These are phyloP conservation scores for Pichia sp. DNA, from an alignment of 1,139 yeast species.

Conservation along the genomic window DNA sequence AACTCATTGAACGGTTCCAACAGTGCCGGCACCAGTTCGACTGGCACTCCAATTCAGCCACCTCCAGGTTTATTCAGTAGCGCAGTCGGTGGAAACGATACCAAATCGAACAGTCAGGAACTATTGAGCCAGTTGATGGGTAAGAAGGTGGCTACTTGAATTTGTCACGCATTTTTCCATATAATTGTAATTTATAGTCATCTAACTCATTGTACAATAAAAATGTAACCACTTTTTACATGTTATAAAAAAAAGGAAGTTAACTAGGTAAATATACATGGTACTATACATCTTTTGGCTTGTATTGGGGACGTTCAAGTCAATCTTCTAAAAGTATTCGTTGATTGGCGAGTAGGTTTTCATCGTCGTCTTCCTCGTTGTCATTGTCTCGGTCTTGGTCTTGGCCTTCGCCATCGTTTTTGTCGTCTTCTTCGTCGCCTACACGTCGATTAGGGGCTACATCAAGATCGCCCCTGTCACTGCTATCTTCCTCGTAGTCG, in stretches of 20 bases:
- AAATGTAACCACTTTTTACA: neutral
- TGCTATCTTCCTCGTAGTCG: slow-evolving; percentile 12
- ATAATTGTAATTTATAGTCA: neutral
- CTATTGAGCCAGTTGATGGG: slow-evolving; percentile 69
- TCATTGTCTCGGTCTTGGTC: neutral
- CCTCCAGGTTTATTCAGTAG: slow-evolving; percentile 44
- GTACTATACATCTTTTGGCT: slow-evolving; percentile 6
- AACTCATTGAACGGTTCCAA: slow-evolving; percentile 14
- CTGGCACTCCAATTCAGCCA: slow-evolving; percentile 20
- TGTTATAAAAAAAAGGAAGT: no score
- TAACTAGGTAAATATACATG: neutral
- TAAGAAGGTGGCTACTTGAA: slow-evolving; percentile 37
- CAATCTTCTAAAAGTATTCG: slow-evolving; percentile 8
- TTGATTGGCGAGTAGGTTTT: slow-evolving; percentile 8
- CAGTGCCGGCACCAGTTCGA: slow-evolving; percentile 12
- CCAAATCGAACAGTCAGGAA: slow-evolving; percentile 49
- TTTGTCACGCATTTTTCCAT: neutral
- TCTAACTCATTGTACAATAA: neutral
- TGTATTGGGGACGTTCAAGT: neutral
- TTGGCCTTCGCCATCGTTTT: neutral
- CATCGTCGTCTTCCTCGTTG: slow-evolving; percentile 3
- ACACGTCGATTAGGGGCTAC: neutral
- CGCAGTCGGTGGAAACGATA: slow-evolving; percentile 13
- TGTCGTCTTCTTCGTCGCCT: neutral
- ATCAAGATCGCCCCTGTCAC: neutral